Base-by-base conservation (phyloP, 2,329 filamentous ascomycete species). In the Sporothrix dimorphospora region DNA sequence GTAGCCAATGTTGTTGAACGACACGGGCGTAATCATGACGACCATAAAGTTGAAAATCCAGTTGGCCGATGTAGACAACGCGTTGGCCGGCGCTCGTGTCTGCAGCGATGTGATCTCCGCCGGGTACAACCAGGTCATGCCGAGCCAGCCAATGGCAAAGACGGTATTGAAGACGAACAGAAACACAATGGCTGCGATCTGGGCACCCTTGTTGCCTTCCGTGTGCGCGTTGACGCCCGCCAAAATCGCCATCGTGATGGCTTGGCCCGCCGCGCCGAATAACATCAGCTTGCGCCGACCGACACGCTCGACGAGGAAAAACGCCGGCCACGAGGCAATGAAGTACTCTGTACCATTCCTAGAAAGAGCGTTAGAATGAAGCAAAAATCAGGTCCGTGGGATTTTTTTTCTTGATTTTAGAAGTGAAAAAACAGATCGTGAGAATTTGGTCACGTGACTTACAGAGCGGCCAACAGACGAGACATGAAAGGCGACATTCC, bases 1-100 rank as follows among this genome's bases (percentile, higher is more conserved):
- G 81, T 85, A 88, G 5, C 83, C 81, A 2, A 88, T 81, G 66
- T 83, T 85, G 66, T 81, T 77, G 71, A 91, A 88, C 5, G 87
- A 83, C 1, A 89, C 81, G 0, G 88, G 88, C 0, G 88, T 90
- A 74, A 90, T 86, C 85, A 90, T 89, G 70, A 90, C 88, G 34
- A 90, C 85, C 75, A 89, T 77, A 77, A 89, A 89, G 78, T 90
- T 71, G 63, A 71, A 71, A 19, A 71, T 71, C 70, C 70, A 71
- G 61, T 71, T 68, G 8, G 83, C 85, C 6, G 82, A 83, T 0
- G 85, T 86, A 0, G 83, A 82, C 45, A 89, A 77, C 12, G 88
- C 88, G 73, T 89, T 89, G 45, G 88, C 88, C 0, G 87, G 87
- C 0, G 88, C 88, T 1, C 85, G 79, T 72, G 85, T 86, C 9